phyloP scores from a whole-genome alignment of 1,284 basidiomycete species.

The Termitomyces sp. region DNA sequence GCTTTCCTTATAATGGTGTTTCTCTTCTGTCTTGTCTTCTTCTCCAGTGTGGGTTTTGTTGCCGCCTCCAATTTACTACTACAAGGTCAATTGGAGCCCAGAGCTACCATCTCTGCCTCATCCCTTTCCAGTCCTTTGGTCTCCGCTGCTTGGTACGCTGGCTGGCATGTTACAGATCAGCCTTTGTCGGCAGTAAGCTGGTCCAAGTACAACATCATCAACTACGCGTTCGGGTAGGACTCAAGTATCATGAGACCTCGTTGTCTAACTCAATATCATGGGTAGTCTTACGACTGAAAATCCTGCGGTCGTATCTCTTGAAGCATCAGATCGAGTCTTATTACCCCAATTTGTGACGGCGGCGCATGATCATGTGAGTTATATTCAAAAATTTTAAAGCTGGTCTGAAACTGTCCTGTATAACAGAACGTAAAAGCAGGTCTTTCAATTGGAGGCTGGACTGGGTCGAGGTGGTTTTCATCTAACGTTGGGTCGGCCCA shows the following conservation, averaged over 20 bases:
- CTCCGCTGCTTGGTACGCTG: constrained; percentile 60
- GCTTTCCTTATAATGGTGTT: constrained; percentile 3
- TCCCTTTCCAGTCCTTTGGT: constrained; percentile 7
- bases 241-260: background rate
- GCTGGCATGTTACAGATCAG: constrained; percentile 50
- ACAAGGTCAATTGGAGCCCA: constrained; percentile 2
- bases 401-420: background rate
- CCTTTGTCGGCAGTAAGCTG: constrained; percentile 50
- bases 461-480: constrained; percentile 76
- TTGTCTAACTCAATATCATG: constrained; percentile 5
- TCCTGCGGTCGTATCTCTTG: constrained; percentile 37
- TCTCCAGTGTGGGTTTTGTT: background rate
- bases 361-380: constrained; percentile 51
- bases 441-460: constrained; percentile 86
- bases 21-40: background rate
- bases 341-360: constrained; percentile 49
- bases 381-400: background rate
- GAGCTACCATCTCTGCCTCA: constrained; percentile 4
- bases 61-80: constrained; percentile 3
- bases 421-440: constrained; percentile 62
- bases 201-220: constrained; percentile 59
- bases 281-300: constrained; percentile 45
- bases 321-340: constrained; percentile 36
- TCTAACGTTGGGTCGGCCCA: constrained; percentile 55
- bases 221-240: constrained; percentile 60